phyloP scores from a whole-genome alignment of 495 filamentous ascomycete species.

The Eremomyces bilateralis region DNA sequence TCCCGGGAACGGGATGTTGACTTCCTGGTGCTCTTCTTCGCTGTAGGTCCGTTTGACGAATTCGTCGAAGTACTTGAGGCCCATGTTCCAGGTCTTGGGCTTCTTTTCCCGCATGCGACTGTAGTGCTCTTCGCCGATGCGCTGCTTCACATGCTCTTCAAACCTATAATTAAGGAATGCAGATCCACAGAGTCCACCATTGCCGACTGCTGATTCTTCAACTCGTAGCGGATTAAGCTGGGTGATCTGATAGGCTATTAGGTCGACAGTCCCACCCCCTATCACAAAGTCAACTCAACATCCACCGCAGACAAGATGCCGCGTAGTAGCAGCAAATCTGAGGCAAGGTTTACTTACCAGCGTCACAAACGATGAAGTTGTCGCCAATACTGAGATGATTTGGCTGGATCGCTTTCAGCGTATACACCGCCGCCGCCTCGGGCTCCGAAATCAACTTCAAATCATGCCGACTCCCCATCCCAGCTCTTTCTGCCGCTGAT shows the following conservation, averaged over 20 bases:
- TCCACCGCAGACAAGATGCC: too few relatives aligned
- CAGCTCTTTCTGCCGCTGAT: conserved; percentile 25
- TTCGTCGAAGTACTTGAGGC: conserved; percentile 55
- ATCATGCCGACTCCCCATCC: conserved; percentile 24
- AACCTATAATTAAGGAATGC: conserved; percentile 25
- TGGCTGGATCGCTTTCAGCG: conserved; percentile 23
- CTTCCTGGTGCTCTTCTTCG: conserved; percentile 45
- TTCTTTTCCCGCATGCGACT: conserved; percentile 22
- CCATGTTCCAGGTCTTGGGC: conserved; percentile 45
- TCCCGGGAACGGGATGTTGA: conserved; percentile 52
- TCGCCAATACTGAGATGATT: conserved; percentile 17
- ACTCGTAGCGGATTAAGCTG: conserved; percentile 9
- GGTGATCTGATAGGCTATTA: conserved; percentile 24
- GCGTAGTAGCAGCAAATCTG: not conserved
- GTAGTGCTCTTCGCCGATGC: conserved; percentile 21
- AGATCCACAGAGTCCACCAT: conserved; percentile 28
- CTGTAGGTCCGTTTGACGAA: conserved; percentile 39
- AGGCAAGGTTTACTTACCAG: conserved; percentile 5
- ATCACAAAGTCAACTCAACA: too few relatives aligned
- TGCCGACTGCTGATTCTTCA: conserved; percentile 22
- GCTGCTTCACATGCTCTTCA: conserved; percentile 21
- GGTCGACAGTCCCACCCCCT: conserved; percentile 23
- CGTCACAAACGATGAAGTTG: conserved; percentile 22
- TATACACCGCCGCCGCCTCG: conserved; percentile 35
- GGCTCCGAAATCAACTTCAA: conserved; percentile 37